Conservation (phyloP, 495 filamentous ascomycete species). For the Aspergillus funiculosus region DNA sequence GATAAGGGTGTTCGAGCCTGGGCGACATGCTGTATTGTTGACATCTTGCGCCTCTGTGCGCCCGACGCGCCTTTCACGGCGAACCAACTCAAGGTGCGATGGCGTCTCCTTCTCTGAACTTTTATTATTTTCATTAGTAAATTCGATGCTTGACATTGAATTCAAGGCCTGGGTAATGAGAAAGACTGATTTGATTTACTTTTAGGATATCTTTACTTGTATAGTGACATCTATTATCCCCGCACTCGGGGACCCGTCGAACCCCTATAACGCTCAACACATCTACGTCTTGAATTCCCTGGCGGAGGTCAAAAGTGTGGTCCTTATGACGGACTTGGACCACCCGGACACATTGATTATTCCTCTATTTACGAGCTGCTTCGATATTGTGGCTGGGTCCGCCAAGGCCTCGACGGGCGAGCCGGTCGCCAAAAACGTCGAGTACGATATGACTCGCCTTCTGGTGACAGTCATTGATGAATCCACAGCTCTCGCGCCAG, state of each 20-base stretch:
- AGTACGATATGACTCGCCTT: slow-evolving; percentile 83
- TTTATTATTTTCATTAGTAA: background rate
- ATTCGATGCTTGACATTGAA: background rate
- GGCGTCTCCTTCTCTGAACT: background rate
- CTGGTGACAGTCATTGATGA: slow-evolving; percentile 85
- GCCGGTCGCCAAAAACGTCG: slow-evolving; percentile 79
- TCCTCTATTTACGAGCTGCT: slow-evolving; percentile 77
- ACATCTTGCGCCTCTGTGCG: slow-evolving; percentile 89
- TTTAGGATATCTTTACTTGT: slow-evolving; percentile 87
- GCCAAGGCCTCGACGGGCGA: slow-evolving; percentile 69
- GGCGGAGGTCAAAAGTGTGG: slow-evolving; percentile 87
- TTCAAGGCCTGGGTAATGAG: background rate
- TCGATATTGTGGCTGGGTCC: slow-evolving; percentile 83
- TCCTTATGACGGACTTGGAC: slow-evolving; percentile 87
- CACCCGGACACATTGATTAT: slow-evolving; percentile 68
- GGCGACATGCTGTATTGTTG: slow-evolving; percentile 82
- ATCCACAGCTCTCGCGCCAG: slow-evolving; percentile 65
- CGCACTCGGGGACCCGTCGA: slow-evolving; percentile 77
- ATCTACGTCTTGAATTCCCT: slow-evolving; percentile 84
- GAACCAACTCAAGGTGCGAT: slow-evolving; percentile 77
- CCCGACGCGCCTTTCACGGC: slow-evolving; percentile 92
- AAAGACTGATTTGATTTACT: background rate
- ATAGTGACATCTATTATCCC: slow-evolving; percentile 79
- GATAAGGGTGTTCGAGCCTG: slow-evolving; percentile 89
- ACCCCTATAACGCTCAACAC: slow-evolving; percentile 89